Evolutionary conservation across 306 rosid genomes (phyloP), one percentile per base, ranked within the genome.

Genomic region (Vigna radiata): DNA sequence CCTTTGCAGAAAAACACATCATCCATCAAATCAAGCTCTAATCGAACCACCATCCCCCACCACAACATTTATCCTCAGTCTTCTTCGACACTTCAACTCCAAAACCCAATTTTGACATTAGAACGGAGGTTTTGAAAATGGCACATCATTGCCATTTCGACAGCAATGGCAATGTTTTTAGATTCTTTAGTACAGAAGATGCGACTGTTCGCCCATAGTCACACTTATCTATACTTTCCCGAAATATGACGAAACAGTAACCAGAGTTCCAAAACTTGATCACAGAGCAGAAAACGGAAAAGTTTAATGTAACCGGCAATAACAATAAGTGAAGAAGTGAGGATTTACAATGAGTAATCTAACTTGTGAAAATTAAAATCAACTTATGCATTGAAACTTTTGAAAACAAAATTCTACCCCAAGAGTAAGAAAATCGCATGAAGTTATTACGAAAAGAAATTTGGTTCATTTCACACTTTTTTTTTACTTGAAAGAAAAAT

Each of bases 31-130:
- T 54, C 60, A 69, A 81, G 73, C 61, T 59, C 67, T 36, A 69
- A 69, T 78, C 75, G 48, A 58, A 53, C 33, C 46, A 65, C 23
- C 71, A 47, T 46, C 54, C 44, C 81, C 80, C 72, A 72, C 80
- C 72, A 72, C 72, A 65, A 60, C 49, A 58, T 43, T 17, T 14
- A 10, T 66, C 49, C 29, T 16, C 44, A 15, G 23, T 48, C 11
- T 33, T 41, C 3, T 72, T 7, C n/a, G 19, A 18, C 52, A 3
- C 8, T 15, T 75, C 77, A 18, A 10, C 4, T 4, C 65, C 33
- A 27, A 29, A 46, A 54, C 54, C 63, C 75, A 65, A 64, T 19
- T 29, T 73, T 67, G 12, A 27, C 69, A 66, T 18, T 12, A 65
- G 12, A 39, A 64, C 4, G 23, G 8, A 64, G 29, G 4, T 58